Percentiles rank a stretch among this genome's conserved stretches.
These are phyloP conservation scores for Candida glucosophila DNA, from an alignment of 1,139 yeast species.

Conservation along the genomic window DNA sequence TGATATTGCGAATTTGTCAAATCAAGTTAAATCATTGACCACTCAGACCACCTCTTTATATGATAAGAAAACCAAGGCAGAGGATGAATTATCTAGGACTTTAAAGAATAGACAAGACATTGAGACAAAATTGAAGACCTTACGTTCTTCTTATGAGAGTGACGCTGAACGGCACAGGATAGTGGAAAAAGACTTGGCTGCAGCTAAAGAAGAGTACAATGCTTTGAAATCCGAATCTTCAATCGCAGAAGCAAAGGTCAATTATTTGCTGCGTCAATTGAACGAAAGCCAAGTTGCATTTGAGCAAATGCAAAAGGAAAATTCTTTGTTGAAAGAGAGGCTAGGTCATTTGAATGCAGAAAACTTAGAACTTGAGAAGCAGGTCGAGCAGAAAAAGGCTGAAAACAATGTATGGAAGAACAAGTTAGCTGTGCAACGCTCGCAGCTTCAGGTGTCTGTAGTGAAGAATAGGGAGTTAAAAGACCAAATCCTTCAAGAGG, in stretches of 20 bases:
- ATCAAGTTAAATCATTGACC: slow-evolving; percentile 73
- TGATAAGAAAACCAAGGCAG: slow-evolving; percentile 67
- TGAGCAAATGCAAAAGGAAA: slow-evolving; percentile 61
- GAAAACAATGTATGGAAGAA: slow-evolving; percentile 57
- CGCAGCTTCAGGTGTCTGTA: slow-evolving; percentile 58
- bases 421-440: slow-evolving; percentile 54
- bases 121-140: slow-evolving; percentile 55
- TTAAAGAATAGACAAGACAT: slow-evolving; percentile 61
- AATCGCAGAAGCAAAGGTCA: slow-evolving; percentile 72
- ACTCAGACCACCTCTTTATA: slow-evolving; percentile 65
- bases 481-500: slow-evolving; percentile 19
- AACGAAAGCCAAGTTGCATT: slow-evolving; percentile 52
- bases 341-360: slow-evolving; percentile 63
- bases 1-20: slow-evolving; percentile 80
- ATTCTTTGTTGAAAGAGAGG: slow-evolving; percentile 56
- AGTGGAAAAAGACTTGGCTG: slow-evolving; percentile 51
- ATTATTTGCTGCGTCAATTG: slow-evolving; percentile 62
- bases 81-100: slow-evolving; percentile 62
- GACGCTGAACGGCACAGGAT: slow-evolving; percentile 71
- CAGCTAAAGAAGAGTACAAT: slow-evolving; percentile 62
- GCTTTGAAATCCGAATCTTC: slow-evolving; percentile 69
- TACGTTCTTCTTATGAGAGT: slow-evolving; percentile 66
- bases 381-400: slow-evolving; percentile 39
- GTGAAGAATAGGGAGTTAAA: slow-evolving; percentile 45
- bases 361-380: slow-evolving; percentile 48